Conservation (phyloP, 129 eudicot species). For the Calendula officinalis region DNA sequence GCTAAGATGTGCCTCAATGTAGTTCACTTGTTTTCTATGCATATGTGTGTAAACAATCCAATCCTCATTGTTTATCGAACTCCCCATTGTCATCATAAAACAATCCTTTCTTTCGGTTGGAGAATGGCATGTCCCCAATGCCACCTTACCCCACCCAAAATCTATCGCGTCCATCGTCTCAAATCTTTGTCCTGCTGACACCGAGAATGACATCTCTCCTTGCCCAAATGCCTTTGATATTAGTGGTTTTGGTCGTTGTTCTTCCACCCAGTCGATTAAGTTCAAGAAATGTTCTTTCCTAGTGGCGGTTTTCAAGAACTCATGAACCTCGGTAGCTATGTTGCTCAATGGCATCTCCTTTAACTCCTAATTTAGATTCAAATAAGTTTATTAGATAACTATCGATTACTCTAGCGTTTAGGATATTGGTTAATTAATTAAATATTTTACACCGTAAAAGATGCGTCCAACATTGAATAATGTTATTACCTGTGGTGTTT, state of each 20-base stretch:
- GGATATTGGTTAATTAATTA: not conserved
- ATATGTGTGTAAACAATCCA: constrained; percentile 65
- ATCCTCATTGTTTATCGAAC: constrained; percentile 49
- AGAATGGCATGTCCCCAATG: constrained; percentile 50
- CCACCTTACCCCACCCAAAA: constrained; percentile 55
- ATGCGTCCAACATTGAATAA: not conserved
- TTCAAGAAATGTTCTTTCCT: constrained; percentile 53
- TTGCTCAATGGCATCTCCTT: constrained; percentile 24
- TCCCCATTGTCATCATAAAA: constrained; percentile 59
- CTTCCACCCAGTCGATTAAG: constrained; percentile 62
- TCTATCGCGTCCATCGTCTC: constrained; percentile 39
- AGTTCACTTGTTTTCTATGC: constrained; percentile 34
- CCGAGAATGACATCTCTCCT: constrained; percentile 27
- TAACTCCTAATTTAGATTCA: constrained; percentile 8
- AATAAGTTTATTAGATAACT: not conserved
- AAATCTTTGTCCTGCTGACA: constrained; percentile 52
- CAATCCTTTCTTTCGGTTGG: constrained; percentile 48
- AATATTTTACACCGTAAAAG: not conserved
- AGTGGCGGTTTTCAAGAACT: constrained; percentile 28
- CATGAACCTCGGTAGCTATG: constrained; percentile 39
- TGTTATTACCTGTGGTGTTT: constrained; percentile 16
- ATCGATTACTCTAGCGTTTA: too few species aligned
- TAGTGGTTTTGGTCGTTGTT: constrained; percentile 42
- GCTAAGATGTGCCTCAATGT: constrained; percentile 32
- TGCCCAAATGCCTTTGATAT: constrained; percentile 38